Base-by-base conservation (phyloP, 345 rosid genomes). In the Ricinus communis region DNA sequence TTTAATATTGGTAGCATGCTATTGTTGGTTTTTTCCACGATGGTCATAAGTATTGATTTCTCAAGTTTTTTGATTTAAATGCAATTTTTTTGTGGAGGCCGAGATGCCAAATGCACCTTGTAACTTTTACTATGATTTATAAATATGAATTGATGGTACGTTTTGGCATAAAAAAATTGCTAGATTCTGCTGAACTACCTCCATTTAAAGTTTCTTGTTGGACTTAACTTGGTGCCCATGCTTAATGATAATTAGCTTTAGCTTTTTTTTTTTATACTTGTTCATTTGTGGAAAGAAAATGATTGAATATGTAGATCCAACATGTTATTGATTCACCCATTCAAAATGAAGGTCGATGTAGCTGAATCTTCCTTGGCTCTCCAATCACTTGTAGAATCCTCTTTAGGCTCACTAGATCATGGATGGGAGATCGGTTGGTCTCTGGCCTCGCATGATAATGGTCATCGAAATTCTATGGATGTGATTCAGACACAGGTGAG, bases 381-480 rank as follows among this genome's bases (percentile, higher is more conserved):
- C 49, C 87, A 85, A 81, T 87, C 96, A 65, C 86, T 95, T 63
- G 60, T 88, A 66, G 90, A 90, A 79, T 81, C 89, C 79, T 92
- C 95, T 77, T 84, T 82, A 25, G 86, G 93, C 70, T 82, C 86
- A 47, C 51, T 65, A 51, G 93, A 87, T 71, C 86, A 87, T 66
- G 91, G 86, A 70, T 95, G 97, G 97, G 97, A 95, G 82, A 74
- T 87, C 69, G 99, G 99, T 72, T 92, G 99, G 99, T 95, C 97
- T 69, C 68, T 92, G 70, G 89, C 88, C 56, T 82, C 91, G 21
- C 73, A 81, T 27, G 83, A 78, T 62, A 79, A 68, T 63, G 81
- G 53, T 77, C 68, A 83, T 53, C 87, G 78, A 78, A 73, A 82
- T 55, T 69, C 74, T 69, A 27, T 52, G 61, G 82, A 72, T 53